Base-by-base conservation (phyloP, 2,329 filamentous ascomycete genomes). In the Alternaria novae-zelandiae region DNA sequence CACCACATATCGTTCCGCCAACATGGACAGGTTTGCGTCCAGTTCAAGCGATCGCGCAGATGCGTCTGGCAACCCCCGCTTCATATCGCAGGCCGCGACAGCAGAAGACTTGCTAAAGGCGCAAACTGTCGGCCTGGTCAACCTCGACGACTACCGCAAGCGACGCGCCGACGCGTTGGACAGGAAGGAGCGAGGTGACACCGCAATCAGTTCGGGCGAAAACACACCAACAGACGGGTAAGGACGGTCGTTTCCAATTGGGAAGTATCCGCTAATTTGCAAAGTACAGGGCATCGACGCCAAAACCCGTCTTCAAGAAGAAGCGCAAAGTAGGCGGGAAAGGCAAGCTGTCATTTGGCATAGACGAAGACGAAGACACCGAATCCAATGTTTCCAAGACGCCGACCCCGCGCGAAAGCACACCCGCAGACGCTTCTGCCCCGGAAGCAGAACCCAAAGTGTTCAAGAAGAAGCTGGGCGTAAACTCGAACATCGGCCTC, bases 91-190 rank as follows among this genome's bases (percentile, higher is more conserved):
- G 75, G 90, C 89, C 67, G 86, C 90, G 70, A 91, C 91, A 1
- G 91, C 92, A 2, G 89, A 95, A 79, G 90, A 97, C 75, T 86
- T 93, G 13, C 86, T 97, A 51, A 95, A 95, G 64, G 92, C 89
- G 57, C 90, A 93, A 75, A 97, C 93, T 0, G 94, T 97, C 69
- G 96, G 96, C 44, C 89, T 99, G 3, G 95, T 98, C 57, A 89
- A 92, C 61, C 89, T 97, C 46, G 93, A 92, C 69, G 96, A 98
- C 78, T 98, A 97, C 80, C 93, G 95, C 80, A 98, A 99, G 83
- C 90, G 96, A 63, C 93, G 95, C 80, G 94, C 94, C 71, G 93
- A 97, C 81, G 93, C 94, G n/a, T 84, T 97, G 51, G 95, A 97
- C 79, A 90, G 93, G 77, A 95, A 96, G 76, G 93, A 96, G 76